Base-by-base conservation (phyloP, 2,329 filamentous ascomycete species). In the Parastagonospora avenae region DNA sequence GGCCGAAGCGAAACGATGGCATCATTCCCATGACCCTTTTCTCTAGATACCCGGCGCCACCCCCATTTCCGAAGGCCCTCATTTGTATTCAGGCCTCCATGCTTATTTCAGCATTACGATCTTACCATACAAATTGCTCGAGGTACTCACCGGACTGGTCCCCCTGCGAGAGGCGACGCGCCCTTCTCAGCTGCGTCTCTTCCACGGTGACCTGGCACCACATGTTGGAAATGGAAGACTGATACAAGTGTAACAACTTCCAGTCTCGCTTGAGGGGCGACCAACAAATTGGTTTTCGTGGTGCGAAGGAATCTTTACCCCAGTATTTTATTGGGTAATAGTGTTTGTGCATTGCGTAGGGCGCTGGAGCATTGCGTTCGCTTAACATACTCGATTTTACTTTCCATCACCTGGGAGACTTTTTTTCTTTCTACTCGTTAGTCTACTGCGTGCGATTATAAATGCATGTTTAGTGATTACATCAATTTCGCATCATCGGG, bases 271-370 rank as follows among this genome's bases (percentile, higher is more conserved):
- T 10, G 32, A 35, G 29, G 19, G 27, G 29, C 29, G 27, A 19
- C 40, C 10, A 19, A 36, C 44, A n/a, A 49, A 42, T 39, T 46
- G 15, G 36, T 46, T 46, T 42, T 37, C 30, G 33, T 44, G 29
- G 29, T 38, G 33, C 37, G 12, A 15, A 29, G 19, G 31, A 42
- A 36, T 48, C 19, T 15, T 27, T 49, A 40, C 29, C 14, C 35
- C 24, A 19, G 36, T 51, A 52, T 53, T 46, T 37, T 27, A 55
- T 59, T 57, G 54, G 53, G 41, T 60, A 50, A 62, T 50, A 51
- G 46, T 59, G 50, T 55, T 64, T 70, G 19, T 24, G 67, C 66
- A 69, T 71, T 67, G 67, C 65, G 60, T 52, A 54, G 55, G 58
- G 54, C 61, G 48, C 57, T 50, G 60, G 57, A 62, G 66, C 63